Percentiles rank a stretch among this genome's conserved stretches.
Evolutionary conservation across 805 yeast species (phyloP).

Genomic region (Maudiozyma saulgeensis): DNA sequence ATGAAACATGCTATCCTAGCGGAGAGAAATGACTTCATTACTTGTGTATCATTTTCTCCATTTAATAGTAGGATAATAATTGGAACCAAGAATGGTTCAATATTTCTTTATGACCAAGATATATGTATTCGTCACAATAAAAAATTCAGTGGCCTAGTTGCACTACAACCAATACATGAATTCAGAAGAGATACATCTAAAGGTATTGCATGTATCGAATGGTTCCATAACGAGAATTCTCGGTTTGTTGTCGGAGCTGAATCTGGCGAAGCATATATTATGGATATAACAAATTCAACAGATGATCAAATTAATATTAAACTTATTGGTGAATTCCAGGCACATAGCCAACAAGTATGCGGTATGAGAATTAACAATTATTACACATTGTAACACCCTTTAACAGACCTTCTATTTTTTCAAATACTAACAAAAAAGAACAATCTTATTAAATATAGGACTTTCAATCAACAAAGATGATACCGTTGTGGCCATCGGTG

Average conservation of each 20-base stretch:
- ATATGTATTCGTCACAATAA: conserved; percentile 8
- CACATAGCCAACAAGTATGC: conserved; percentile 52
- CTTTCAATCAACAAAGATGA: conserved; percentile 48
- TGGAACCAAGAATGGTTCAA: conserved; percentile 49
- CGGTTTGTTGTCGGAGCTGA: conserved; percentile 58
- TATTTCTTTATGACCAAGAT: conserved; percentile 38
- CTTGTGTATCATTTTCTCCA: conserved; percentile 50
- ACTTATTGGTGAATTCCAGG: conserved; percentile 30
- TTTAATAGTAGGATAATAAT: conserved; percentile 38
- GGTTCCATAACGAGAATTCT: conserved; percentile 35
- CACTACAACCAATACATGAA: conserved; percentile 12
- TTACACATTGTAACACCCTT: conserved; percentile 1
- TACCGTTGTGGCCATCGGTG: conserved; percentile 65
- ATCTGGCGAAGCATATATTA: conserved; percentile 44
- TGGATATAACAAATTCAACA: conserved; percentile 22
- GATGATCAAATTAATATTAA: conserved; percentile 3
- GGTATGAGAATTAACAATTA: conserved; percentile 29
- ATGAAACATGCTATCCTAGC: conserved; percentile 31
- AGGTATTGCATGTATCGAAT: conserved; percentile 48
- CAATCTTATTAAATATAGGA: conserved; percentile 24
- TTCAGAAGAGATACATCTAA: conserved; percentile 23
- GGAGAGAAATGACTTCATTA: conserved; percentile 33
- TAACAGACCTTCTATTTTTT: not conserved
- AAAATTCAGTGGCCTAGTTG: not conserved
- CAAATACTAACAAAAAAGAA: not conserved